A percentile compares a stretch with the other conserved stretches of the same genome.
phyloP scores from a whole-genome alignment of 441 rosid species.

The Isatis lusitanica region DNA sequence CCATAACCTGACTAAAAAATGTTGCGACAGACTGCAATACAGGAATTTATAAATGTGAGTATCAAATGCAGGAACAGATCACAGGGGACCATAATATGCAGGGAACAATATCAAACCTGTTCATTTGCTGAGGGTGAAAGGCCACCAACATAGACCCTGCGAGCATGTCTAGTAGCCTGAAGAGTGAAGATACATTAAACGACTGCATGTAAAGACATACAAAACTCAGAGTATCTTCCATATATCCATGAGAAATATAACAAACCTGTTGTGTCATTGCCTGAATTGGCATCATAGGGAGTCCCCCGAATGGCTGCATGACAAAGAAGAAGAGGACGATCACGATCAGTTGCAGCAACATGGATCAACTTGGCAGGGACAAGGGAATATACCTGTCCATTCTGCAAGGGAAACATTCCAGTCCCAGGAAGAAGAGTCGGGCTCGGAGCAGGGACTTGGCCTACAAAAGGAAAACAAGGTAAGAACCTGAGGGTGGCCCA shows the following conservation, averaged over 20 bases:
- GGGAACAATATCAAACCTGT: constrained; percentile 50
- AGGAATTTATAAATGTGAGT: not conserved
- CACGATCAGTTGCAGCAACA: constrained; percentile 17
- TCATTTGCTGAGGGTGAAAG: constrained; percentile 86
- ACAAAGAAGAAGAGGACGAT: constrained; percentile 14
- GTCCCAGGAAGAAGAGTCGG: constrained; percentile 70
- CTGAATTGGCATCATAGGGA: constrained; percentile 92
- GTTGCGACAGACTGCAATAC: constrained; percentile 38
- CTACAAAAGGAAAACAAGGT: constrained; percentile 47
- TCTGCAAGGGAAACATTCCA: constrained; percentile 71
- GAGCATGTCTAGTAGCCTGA: constrained; percentile 97
- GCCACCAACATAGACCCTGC: constrained; percentile 92
- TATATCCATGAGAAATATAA: constrained; percentile 3
- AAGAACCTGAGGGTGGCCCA: not conserved
- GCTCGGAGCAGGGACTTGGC: constrained; percentile 64
- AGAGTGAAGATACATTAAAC: constrained; percentile 40
- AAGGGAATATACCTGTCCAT: constrained; percentile 64
- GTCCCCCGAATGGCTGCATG: constrained; percentile 68
- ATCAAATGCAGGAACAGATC: not conserved
- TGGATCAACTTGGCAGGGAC: constrained; percentile 3
- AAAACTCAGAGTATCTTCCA: not conserved
- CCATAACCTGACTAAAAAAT: constrained; percentile 35
- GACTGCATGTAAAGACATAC: not conserved
- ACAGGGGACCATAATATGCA: not conserved
- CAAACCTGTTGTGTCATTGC: constrained; percentile 99